Base-by-base conservation (phyloP, 176 grass and related monocot genomes). In the Microstegium vimineum region DNA sequence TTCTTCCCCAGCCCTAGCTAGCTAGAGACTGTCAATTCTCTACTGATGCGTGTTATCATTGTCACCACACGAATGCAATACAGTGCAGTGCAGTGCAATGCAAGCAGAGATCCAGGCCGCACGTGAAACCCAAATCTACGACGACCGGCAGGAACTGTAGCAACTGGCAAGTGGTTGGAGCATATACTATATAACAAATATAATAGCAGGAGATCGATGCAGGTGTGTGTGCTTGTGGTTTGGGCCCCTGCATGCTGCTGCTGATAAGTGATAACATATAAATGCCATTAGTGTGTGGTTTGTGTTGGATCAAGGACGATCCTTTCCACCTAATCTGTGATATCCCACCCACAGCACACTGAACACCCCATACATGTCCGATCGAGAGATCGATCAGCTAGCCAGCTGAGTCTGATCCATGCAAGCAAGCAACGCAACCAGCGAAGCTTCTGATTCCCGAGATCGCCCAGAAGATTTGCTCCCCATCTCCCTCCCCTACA, bases 401-500 rank as follows among this genome's bases (percentile, higher is more conserved):
- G 51, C 51, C 51, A 52, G 49, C 49, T 27, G 73, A 66, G 38
- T 56, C 42, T 85, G 71, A 71, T 81, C 65, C 78, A 36, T n/a
- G n/a, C n/a, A 65, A 56, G 73, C 73, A n/a, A n/a, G n/a, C n/a
- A n/a, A n/a, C n/a, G n/a, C n/a, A 59, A 59, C 73, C 85, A 81
- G 62, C 70, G 83, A 66, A 90, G 73, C 73, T 82, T 78, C 66
- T 73, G 83, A 82, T 82, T 59, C 83, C 66, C 79, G 47, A 67
- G 66, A 90, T 90, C 73, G 30, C 73, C 73, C 3, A 78, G 66
- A 78, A 86, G 73, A 90, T 90, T 45, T 87, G 61, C 78, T 72
- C 54, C 75, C 75, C 28, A 57, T 71, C 74, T 34, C 59, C 56
- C n/a, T 73, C 20, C 72, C 26, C 78, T 17, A 65, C 64, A 20